Percentiles rank a stretch among this genome's conserved stretches.
Conservation (phyloP, 768 basidiomycete genomes). For the Galerina sulciceps region DNA sequence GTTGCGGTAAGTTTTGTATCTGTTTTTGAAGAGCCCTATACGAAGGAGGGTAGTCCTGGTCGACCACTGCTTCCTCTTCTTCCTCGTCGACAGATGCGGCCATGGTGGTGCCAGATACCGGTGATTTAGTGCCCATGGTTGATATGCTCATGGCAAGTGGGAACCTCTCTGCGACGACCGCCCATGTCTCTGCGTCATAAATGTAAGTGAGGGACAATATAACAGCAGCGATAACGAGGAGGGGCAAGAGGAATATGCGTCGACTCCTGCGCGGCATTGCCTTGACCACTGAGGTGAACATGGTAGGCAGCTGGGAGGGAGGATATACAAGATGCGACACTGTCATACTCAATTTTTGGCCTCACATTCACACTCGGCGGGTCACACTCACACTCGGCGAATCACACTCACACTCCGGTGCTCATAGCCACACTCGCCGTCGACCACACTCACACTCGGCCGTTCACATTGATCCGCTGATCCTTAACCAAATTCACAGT, state of each 20-base stretch:
- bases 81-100: too few species aligned
- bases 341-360: too few species aligned
- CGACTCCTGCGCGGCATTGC: neutral
- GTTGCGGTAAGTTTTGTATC: conserved; percentile 52
- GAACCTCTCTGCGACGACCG: neutral
- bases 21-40: conserved; percentile 39
- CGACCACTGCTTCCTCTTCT: neutral
- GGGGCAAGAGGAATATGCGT: neutral
- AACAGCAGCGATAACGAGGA: neutral
- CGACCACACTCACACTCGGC: too few species aligned
- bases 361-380: too few species aligned
- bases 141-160: neutral
- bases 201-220: neutral
- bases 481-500: too few species aligned
- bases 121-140: too few species aligned
- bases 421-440: too few species aligned
- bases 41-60: conserved; percentile 33
- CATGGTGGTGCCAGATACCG: too few species aligned
- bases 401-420: too few species aligned
- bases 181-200: neutral
- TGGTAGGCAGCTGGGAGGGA: neutral
- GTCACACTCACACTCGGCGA: too few species aligned
- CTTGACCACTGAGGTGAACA: neutral
- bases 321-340: too few species aligned
- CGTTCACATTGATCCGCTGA: too few species aligned